Conservation (phyloP, 495 filamentous ascomycete genomes). For the Hypoxylon trugodes region DNA sequence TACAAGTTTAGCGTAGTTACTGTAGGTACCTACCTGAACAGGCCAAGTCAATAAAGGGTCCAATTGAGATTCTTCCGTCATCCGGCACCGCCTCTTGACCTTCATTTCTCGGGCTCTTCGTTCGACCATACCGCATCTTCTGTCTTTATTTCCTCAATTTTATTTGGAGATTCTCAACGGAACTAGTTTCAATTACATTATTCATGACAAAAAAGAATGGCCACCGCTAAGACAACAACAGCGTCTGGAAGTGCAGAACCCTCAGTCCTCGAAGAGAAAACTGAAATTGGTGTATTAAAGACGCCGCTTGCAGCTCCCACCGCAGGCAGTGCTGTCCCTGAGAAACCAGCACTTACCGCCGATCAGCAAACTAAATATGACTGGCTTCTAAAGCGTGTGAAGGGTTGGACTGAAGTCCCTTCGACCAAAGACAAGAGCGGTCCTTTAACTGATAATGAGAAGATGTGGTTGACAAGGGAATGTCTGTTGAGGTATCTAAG, state of each 20-base stretch:
- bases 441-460: conserved; percentile 80
- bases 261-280: conserved; percentile 54
- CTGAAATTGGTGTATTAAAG: conserved; percentile 58
- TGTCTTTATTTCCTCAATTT: neutral
- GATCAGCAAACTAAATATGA: conserved; percentile 90
- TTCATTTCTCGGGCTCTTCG: neutral
- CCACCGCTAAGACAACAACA: conserved; percentile 33
- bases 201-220: conserved; percentile 38
- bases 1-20: neutral
- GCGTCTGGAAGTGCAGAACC: conserved; percentile 23
- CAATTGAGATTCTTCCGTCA: too few relatives aligned
- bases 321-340: conserved; percentile 60
- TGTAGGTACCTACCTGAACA: neutral
- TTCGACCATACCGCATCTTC: conserved; percentile 3
- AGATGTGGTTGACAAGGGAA: conserved; percentile 88
- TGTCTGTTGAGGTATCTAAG: conserved; percentile 93
- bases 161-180: neutral
- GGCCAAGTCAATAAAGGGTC: conserved; percentile 15
- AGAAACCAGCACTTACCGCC: conserved; percentile 64
- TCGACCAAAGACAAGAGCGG: conserved; percentile 66
- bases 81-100: conserved; percentile 5
- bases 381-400: conserved; percentile 70
- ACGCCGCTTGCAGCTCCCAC: conserved; percentile 75
- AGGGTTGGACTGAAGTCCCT: conserved; percentile 75
- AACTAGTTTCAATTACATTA: neutral